Conservation (phyloP, 768 basidiomycete species). For the Psilocybe sp. region DNA sequence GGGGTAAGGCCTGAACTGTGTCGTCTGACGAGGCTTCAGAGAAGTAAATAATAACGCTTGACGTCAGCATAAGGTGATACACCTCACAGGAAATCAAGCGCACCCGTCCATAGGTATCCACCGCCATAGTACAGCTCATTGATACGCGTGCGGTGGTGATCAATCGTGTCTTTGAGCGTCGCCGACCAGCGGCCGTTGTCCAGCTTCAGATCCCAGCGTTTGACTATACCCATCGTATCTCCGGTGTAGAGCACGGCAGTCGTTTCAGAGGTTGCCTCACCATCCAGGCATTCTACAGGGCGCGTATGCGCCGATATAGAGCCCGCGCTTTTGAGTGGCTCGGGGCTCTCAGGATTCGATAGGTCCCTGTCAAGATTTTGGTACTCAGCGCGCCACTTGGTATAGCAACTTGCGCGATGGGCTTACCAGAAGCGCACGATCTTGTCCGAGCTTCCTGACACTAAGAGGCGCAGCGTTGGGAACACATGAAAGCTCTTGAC, state of each 20-base stretch:
- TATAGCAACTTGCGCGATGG: neutral
- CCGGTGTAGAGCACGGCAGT: constrained; percentile 69
- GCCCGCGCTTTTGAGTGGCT: constrained; percentile 51
- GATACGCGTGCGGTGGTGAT: constrained; percentile 79
- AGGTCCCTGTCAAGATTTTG: constrained; percentile 53
- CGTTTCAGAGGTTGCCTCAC: constrained; percentile 41
- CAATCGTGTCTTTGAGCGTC: constrained; percentile 51
- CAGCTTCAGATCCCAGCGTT: constrained; percentile 69
- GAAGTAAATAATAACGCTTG: neutral
- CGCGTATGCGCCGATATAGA: constrained; percentile 83
- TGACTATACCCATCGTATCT: constrained; percentile 91
- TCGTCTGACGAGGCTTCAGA: constrained; percentile 84
- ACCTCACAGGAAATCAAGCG: neutral
- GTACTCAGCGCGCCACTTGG: neutral
- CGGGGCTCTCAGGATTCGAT: constrained; percentile 36
- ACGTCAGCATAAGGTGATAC: neutral
- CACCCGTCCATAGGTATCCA: constrained; percentile 91
- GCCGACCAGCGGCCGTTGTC: constrained; percentile 46
- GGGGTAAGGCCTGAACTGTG: constrained; percentile 62
- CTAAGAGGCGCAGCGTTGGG: constrained; percentile 59
- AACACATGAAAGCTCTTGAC: constrained; percentile 81
- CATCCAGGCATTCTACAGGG: constrained; percentile 79
- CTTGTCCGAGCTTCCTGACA: constrained; percentile 91
- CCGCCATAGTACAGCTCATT: constrained; percentile 66
- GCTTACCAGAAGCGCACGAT: constrained; percentile 81